These are phyloP conservation scores for Dendrobium huoshanense DNA, from an alignment of 106 monocot genomes.

Conservation along the genomic window DNA sequence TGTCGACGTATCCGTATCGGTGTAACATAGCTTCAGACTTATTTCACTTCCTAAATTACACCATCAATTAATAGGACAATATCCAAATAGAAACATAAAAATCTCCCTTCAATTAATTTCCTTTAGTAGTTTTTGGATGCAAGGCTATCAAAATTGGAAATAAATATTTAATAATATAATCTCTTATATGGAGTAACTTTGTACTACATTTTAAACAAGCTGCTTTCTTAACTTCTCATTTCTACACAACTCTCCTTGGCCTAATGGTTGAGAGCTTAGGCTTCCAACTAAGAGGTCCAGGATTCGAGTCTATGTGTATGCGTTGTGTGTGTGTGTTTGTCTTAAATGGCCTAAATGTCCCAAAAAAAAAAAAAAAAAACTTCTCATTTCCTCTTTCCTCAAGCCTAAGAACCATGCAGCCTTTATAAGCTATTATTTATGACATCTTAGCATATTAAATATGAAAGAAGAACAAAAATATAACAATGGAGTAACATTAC, in stretches of 20 bases:
- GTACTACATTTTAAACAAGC: not conserved
- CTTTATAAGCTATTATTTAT: not conserved
- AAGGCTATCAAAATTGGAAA: not conserved
- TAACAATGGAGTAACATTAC: too few relatives aligned
- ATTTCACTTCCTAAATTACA: not conserved
- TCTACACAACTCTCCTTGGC: too few relatives aligned
- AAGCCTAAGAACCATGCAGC: too few relatives aligned
- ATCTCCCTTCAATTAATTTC: not conserved
- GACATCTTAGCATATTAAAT: not conserved
- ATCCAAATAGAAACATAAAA: not conserved
- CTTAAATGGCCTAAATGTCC: too few relatives aligned
- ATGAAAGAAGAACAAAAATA: too few relatives aligned
- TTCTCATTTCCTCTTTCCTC: not conserved
- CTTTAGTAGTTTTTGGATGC: not conserved
- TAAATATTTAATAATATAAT: not conserved
- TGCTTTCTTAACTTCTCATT: not conserved
- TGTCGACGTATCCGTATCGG: too few relatives aligned
- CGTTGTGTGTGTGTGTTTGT: too few relatives aligned
- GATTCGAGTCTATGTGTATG: too few relatives aligned
- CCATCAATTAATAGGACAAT: not conserved
- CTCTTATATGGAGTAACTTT: not conserved
- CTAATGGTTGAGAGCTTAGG: too few relatives aligned
- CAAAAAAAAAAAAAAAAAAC: too few relatives aligned
- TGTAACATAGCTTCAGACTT: not conserved
- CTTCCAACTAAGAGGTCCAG: too few relatives aligned